Conservation (phyloP, 352 stramenopile species). For the Pythium utonaiense region DNA sequence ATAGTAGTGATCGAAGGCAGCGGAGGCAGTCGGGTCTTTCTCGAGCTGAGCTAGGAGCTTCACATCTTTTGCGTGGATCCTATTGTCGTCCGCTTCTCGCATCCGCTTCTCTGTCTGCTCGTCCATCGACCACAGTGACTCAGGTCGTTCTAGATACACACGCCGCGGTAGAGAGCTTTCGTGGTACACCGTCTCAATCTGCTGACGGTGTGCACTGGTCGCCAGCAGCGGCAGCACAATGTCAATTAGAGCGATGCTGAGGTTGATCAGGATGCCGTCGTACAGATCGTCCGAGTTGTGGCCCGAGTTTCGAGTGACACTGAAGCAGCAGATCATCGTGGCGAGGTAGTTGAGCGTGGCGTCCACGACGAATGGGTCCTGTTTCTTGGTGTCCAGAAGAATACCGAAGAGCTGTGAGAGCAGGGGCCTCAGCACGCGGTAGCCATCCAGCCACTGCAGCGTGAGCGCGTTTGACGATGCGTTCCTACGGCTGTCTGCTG, state of each 20-base stretch:
- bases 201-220: constrained; percentile 18
- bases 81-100: constrained; percentile 9
- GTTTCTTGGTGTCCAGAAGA: constrained; percentile 28
- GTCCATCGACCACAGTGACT: constrained; percentile 18
- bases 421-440: constrained; percentile 26
- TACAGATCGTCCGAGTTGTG: constrained; percentile 45
- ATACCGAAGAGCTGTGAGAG: constrained; percentile 30
- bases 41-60: not conserved
- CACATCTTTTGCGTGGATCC: constrained; percentile 10
- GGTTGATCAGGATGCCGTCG: constrained; percentile 70
- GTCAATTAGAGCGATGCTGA: constrained; percentile 46
- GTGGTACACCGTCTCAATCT: constrained; percentile 55
- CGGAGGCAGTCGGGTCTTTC: not conserved
- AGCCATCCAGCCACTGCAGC: constrained; percentile 50
- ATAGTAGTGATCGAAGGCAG: constrained; percentile 34
- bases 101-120: constrained; percentile 3
- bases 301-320: constrained; percentile 40
- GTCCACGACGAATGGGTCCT: constrained; percentile 50
- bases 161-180: constrained; percentile 40
- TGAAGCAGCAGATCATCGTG: constrained; percentile 27
- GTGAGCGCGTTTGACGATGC: constrained; percentile 30
- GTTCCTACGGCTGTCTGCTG: constrained; percentile 20
- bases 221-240: constrained; percentile 36
- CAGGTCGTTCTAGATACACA: constrained; percentile 32
- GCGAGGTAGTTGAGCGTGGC: constrained; percentile 60